Evolutionary conservation across 2,329 filamentous ascomycete species (phyloP).

Genomic region (Zymoseptoria pseudotritici): DNA sequence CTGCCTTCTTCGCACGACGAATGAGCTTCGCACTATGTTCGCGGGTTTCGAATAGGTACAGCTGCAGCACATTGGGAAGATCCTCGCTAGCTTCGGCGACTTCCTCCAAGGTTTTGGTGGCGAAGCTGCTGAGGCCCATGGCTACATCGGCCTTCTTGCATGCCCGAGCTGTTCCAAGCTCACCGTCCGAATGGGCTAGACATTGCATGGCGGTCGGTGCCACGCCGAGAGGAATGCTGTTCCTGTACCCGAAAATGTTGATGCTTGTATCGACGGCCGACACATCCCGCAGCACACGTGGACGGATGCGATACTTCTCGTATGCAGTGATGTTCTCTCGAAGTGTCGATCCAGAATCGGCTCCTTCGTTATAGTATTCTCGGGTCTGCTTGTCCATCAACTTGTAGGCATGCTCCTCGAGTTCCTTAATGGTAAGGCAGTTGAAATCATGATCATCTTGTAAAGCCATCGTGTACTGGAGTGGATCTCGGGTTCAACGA

Average conservation of each 20-base stretch:
- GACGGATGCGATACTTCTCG: slow-evolving; percentile 37
- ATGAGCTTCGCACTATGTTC: slow-evolving; percentile 40
- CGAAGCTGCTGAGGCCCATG: slow-evolving; percentile 46
- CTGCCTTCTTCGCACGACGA: slow-evolving; percentile 31
- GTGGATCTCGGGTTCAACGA: neutral
- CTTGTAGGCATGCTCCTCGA: slow-evolving; percentile 32
- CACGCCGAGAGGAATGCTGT: slow-evolving; percentile 47
- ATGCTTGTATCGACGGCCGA: slow-evolving; percentile 35
- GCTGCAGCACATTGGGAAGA: slow-evolving; percentile 47
- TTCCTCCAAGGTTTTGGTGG: slow-evolving; percentile 45
- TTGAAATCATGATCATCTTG: slow-evolving; percentile 29
- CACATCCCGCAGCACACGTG: slow-evolving; percentile 36
- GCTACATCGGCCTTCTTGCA: slow-evolving; percentile 37
- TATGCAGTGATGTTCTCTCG: slow-evolving; percentile 48
- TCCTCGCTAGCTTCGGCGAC: slow-evolving; percentile 38
- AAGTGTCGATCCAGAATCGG: slow-evolving; percentile 31
- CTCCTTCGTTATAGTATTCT: slow-evolving; percentile 35
- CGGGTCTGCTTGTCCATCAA: slow-evolving; percentile 34
- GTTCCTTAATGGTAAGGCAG: slow-evolving; percentile 38
- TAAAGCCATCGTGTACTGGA: slow-evolving; percentile 3
- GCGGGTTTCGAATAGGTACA: slow-evolving; percentile 48
- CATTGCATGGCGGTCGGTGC: slow-evolving; percentile 48
- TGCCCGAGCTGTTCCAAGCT: slow-evolving; percentile 44
- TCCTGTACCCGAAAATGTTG: slow-evolving; percentile 38
- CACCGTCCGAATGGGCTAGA: slow-evolving; percentile 47